phyloP scores from a whole-genome alignment of 2,329 filamentous ascomycete species.

The Cordyceps pruinosa region DNA sequence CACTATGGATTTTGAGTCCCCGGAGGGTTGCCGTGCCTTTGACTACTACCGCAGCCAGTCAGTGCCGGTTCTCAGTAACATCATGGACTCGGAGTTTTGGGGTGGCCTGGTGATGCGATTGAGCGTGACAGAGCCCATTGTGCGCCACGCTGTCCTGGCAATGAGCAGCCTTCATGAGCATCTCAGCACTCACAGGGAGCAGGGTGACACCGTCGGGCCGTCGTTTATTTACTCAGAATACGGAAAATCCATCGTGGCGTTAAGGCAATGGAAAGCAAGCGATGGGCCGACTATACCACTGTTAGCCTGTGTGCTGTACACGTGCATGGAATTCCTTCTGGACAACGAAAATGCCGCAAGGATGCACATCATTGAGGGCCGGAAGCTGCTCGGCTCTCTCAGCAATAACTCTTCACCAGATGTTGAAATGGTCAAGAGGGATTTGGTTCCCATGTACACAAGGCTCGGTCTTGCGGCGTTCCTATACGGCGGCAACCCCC shows the following conservation, averaged over 20 bases:
- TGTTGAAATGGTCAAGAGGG: conserved; percentile 32
- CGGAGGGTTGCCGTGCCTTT: conserved; percentile 23
- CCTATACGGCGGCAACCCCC: conserved; percentile 32
- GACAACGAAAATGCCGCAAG: conserved; percentile 40
- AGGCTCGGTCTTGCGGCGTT: conserved; percentile 35
- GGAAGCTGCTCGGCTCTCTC: conserved; percentile 33
- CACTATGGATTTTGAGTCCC: conserved; percentile 16
- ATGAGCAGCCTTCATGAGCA: conserved; percentile 41
- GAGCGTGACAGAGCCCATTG: conserved; percentile 36
- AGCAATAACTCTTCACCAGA: conserved; percentile 21
- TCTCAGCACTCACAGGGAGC: conserved; percentile 15
- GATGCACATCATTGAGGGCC: conserved; percentile 37
- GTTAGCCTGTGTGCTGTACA: conserved; percentile 43
- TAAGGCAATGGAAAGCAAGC: conserved; percentile 30
- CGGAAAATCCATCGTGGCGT: conserved; percentile 38
- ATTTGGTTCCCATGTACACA: conserved; percentile 38
- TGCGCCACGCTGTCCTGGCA: conserved; percentile 43
- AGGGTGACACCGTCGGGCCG: conserved; percentile 14
- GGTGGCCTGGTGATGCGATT: conserved; percentile 38
- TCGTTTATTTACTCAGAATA: conserved; percentile 32
- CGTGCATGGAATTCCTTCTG: conserved; percentile 48
- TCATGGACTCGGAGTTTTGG: conserved; percentile 39
- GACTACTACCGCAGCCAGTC: conserved; percentile 30
- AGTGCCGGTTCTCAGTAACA: conserved; percentile 34
- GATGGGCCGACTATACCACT: conserved; percentile 30